Base-by-base conservation (phyloP, 441 rosid species). In the Populus hybrid region DNA sequence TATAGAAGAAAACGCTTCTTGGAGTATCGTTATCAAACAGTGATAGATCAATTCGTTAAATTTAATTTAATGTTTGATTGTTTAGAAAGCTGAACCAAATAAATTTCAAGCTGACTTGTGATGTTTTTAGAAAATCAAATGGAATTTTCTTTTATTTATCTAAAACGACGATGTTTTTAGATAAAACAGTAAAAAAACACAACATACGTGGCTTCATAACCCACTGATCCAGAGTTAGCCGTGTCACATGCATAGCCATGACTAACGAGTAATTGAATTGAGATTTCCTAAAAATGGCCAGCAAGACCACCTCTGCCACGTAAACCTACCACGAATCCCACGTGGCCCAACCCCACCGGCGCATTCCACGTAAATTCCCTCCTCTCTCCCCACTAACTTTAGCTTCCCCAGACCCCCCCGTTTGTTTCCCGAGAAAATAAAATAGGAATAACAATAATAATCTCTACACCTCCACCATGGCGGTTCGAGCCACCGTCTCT, bases 401-500 rank as follows among this genome's bases (percentile, higher is more conserved):
- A 21, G 5, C 30, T 20, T 64, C 18, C 76, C 59, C 26, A 61
- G 23, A 57, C 8, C 18, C 21, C 21, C 23, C 72, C 53, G 77
- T 77, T 79, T 79, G 78, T 83, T 78, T 77, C 83, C 5, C 70
- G 75, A 59, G 38, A 75, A 69, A 34, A n/a, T 10, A 20, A 10
- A 61, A 61, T 0, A 10, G 36, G 5, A 34, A 6, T 34, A 34
- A 34, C 6, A 34, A 34, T 34, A 34, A 34, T 34, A 34, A 34
- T 34, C 7, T 34, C 14, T 9, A 2, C 66, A 61, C 36, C 35
- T 59, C 46, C 69, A 68, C 32, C 67, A 91, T 96, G 99, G 98
- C 98, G 18, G 94, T 92, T 21, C 90, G 97, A 80, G 92, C 97
- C 67, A 89, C 98, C 72, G 92, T 93, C 36, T 86, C 91, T 6